Conservation (phyloP, 352 stramenopile genomes). For the Globisporangium uncinulatum region DNA sequence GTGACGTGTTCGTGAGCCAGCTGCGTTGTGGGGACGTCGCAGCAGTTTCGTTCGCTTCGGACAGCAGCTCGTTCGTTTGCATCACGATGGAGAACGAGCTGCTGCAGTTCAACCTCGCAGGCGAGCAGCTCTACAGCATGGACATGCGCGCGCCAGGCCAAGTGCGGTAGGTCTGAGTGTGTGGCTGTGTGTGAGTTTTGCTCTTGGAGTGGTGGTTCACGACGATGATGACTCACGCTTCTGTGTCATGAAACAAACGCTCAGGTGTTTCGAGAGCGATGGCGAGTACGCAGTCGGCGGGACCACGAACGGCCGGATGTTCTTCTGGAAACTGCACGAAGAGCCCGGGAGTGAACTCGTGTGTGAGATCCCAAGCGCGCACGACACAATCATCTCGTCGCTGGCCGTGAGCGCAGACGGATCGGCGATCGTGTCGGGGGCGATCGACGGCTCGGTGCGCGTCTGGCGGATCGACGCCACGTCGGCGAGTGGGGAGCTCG, state of each 20-base stretch:
- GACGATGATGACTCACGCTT: background rate
- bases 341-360: conserved; percentile 35
- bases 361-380: conserved; percentile 52
- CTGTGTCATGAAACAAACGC: background rate
- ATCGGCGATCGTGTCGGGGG: conserved; percentile 49
- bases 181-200: background rate
- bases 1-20: conserved; percentile 32
- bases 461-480: conserved; percentile 41
- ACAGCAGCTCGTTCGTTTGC: conserved; percentile 54
- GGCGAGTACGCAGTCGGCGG: conserved; percentile 64
- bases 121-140: conserved; percentile 44
- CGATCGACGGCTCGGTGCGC: conserved; percentile 51
- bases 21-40: conserved; percentile 32
- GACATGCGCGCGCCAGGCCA: conserved; percentile 43
- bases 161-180: conserved; percentile 27
- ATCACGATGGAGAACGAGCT: conserved; percentile 70
- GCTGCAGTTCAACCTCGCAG: conserved; percentile 43
- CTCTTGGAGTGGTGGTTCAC: background rate
- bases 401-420: conserved; percentile 50
- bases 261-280: conserved; percentile 65
- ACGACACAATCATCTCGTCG: conserved; percentile 57
- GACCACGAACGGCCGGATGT: conserved; percentile 48
- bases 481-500: background rate
- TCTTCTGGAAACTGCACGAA: conserved; percentile 66
- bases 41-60: conserved; percentile 43